Percentiles rank a stretch among this genome's conserved stretches.
Conservation (phyloP, 371 early-diverging fungal genomes). For the Chytridium lagenaria region DNA sequence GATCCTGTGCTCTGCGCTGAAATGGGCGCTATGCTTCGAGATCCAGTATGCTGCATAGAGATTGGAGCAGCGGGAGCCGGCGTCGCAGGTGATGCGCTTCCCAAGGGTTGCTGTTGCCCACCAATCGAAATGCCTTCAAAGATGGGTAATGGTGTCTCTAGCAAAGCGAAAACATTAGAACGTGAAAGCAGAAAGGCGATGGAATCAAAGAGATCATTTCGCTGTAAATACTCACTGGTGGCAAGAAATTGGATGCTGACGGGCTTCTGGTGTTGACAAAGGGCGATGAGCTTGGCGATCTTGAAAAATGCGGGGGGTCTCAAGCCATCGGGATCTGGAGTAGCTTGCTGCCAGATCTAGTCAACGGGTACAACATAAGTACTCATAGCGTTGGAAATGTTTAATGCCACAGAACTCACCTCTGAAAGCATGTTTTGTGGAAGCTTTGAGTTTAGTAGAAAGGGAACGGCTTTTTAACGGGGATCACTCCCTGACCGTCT, state of each 20-base stretch:
- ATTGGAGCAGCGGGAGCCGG: not conserved
- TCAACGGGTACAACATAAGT: too few relatives aligned
- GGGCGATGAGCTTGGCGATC: constrained; percentile 85
- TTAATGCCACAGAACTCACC: constrained; percentile 49
- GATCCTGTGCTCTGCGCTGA: constrained; percentile 30
- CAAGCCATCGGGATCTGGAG: constrained; percentile 79
- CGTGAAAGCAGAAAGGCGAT: too few relatives aligned
- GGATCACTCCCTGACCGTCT: constrained; percentile 69
- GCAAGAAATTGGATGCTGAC: constrained; percentile 57
- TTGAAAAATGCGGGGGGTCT: constrained; percentile 74
- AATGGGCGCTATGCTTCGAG: constrained; percentile 30
- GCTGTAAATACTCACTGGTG: constrained; percentile 43
- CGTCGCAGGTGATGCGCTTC: constrained; percentile 49
- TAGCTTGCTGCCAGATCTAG: constrained; percentile 84
- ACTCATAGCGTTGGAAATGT: not conserved
- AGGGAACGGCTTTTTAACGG: constrained; percentile 79
- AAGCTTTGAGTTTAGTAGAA: constrained; percentile 78
- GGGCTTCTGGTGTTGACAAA: constrained; percentile 77
- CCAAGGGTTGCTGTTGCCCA: not conserved
- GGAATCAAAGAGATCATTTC: not conserved
- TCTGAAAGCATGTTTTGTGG: constrained; percentile 69
- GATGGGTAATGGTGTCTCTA: constrained; percentile 32
- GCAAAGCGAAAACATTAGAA: too few relatives aligned
- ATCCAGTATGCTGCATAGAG: not conserved
- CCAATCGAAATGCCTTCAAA: constrained; percentile 32